A percentile compares a stretch with the other conserved stretches of the same genome.
Evolutionary conservation across 192 early-diverging fungal genomes (phyloP).

Genomic region (Coemansia sp.): DNA sequence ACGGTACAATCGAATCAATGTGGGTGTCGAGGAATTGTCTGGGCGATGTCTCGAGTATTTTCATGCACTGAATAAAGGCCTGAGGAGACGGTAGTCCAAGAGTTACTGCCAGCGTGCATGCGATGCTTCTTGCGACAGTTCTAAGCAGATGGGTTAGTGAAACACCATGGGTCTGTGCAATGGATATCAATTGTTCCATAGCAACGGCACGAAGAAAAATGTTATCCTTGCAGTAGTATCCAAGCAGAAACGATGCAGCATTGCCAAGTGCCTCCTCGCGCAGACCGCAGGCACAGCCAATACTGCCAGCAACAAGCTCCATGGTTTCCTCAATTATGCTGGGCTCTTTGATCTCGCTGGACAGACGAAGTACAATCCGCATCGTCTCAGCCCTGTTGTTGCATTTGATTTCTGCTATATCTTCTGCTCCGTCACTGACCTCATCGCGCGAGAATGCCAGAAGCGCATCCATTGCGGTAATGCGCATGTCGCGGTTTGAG

Average conservation of each 20-base stretch:
- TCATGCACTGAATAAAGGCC: conserved; percentile 41
- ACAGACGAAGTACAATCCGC: conserved; percentile 11
- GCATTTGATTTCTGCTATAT: conserved; percentile 18
- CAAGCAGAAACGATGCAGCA: conserved; percentile 31
- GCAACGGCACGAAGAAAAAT: conserved; percentile 52
- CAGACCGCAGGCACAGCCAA: conserved; percentile 34
- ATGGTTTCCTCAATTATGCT: conserved; percentile 44
- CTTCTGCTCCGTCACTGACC: conserved; percentile 2
- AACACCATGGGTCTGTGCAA: conserved; percentile 31
- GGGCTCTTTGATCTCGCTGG: conserved; percentile 12
- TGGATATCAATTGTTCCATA: conserved; percentile 46
- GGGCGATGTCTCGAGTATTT: conserved; percentile 32
- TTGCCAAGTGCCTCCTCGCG: conserved; percentile 25
- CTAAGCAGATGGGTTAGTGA: conserved; percentile 30
- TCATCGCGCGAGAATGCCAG: conserved; percentile 24
- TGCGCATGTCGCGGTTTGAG: conserved; percentile 47
- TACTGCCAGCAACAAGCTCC: conserved; percentile 41
- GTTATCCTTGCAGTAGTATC: conserved; percentile 40
- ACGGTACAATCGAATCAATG: conserved; percentile 36
- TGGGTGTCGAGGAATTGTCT: conserved; percentile 27
- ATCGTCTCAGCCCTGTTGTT: conserved; percentile 39
- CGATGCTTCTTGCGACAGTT: conserved; percentile 25
- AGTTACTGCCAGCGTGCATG: conserved; percentile 28
- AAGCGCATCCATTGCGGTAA: conserved; percentile 42
- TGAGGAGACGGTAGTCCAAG: conserved; percentile 19